Conservation (phyloP, 805 yeast species). For the Kodamaea lidongshanica region DNA sequence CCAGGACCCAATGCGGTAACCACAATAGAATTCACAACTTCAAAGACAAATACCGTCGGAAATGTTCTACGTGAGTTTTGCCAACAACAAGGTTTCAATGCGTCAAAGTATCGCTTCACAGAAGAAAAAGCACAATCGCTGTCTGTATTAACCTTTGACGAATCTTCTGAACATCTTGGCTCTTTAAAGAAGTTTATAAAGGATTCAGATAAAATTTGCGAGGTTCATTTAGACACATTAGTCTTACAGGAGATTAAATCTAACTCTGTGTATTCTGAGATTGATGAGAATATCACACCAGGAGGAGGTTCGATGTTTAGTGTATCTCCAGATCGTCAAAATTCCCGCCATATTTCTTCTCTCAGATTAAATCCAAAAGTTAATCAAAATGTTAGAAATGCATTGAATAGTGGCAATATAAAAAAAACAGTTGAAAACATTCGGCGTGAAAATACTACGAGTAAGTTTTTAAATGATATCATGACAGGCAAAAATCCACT, state of each 20-base stretch:
- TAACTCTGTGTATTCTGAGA: slow-evolving; percentile 2
- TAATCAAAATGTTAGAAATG: neutral
- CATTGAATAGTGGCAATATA: neutral
- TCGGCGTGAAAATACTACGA: slow-evolving; percentile 1
- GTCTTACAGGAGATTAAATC: slow-evolving; percentile 2
- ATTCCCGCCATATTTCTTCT: neutral
- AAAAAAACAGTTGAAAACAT: neutral
- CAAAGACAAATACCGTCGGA: slow-evolving; percentile 13
- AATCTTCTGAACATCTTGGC: slow-evolving; percentile 2
- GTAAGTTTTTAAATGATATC: slow-evolving; percentile 26
- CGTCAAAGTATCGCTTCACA: slow-evolving; percentile 21
- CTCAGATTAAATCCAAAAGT: neutral
- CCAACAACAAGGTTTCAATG: slow-evolving; percentile 22
- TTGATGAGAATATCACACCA: slow-evolving; percentile 7
- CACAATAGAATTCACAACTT: no score
- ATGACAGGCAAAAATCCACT: slow-evolving; percentile 22
- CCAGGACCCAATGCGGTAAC: no score
- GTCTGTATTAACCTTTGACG: slow-evolving; percentile 1
- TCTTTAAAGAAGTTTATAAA: slow-evolving; percentile 4
- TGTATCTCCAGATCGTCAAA: slow-evolving; percentile 6
- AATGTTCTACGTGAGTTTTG: slow-evolving; percentile 25
- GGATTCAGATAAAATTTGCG: slow-evolving; percentile 3
- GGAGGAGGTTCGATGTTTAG: slow-evolving; percentile 6
- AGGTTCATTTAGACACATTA: neutral
- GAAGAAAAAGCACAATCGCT: slow-evolving; percentile 11